A percentile compares a stretch with the other conserved stretches of the same genome.
These are phyloP conservation scores for Conticribra guillardii DNA, from an alignment of 108 stramenopile species.

Conservation along the genomic window DNA sequence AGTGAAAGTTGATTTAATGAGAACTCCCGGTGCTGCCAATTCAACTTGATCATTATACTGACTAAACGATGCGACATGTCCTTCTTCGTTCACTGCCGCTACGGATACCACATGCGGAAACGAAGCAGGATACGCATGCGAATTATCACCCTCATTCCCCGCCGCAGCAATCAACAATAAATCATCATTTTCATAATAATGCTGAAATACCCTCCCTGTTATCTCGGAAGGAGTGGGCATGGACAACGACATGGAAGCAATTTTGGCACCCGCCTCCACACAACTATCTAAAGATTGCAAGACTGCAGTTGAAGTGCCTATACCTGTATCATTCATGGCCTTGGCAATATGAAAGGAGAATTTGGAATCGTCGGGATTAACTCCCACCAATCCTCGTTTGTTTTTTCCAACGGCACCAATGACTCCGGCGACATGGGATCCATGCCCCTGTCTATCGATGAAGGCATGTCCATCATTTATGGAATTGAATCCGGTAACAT, in stretches of 20 bases:
- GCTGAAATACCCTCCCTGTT: not conserved
- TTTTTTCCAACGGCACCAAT: not conserved
- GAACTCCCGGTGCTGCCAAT: conserved; percentile 60
- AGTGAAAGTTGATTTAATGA: conserved; percentile 52
- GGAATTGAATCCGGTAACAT: not conserved
- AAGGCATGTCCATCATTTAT: not conserved
- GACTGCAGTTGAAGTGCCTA: not conserved
- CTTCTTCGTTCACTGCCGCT: conserved; percentile 45
- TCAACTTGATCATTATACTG: conserved; percentile 58
- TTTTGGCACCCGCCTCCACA: not conserved
- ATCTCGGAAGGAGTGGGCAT: not conserved
- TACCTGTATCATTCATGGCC: not conserved
- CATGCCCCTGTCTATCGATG: not conserved
- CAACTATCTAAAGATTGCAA: not conserved
- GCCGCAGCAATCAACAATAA: conserved; percentile 6
- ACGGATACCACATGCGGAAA: conserved; percentile 54
- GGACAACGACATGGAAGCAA: not conserved
- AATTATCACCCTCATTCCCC: conserved; percentile 45
- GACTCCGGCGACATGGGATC: not conserved
- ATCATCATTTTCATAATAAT: not conserved
- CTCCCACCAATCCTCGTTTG: not conserved
- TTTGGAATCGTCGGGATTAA: not conserved
- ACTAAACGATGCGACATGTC: conserved; percentile 45
- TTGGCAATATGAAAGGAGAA: not conserved
- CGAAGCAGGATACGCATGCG: conserved; percentile 50